Evolutionary conservation across 2,329 filamentous ascomycete genomes (phyloP), one percentile per base, ranked within the genome.

Genomic region (Apiospora malaysiana): DNA sequence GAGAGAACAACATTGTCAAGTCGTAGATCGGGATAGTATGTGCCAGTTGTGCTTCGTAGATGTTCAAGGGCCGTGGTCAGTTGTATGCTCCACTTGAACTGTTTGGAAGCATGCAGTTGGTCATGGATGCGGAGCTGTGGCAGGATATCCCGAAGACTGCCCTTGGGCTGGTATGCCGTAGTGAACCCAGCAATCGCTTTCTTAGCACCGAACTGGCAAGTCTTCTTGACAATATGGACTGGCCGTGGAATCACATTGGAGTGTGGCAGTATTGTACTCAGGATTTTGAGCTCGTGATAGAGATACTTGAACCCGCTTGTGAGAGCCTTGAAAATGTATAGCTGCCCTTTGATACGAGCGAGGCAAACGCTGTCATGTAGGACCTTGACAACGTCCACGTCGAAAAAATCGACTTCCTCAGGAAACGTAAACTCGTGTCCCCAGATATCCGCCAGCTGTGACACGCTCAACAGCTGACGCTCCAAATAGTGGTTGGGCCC

Each of bases 331-430:
- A 91, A 84, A 70, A 90, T 85, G 81, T 84, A 86, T 2, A 82
- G 77, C 66, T 80, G 75, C 8, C 78, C 81, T 25, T 79, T 73
- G 51, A 86, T 81, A 43, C 80, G 79, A 63, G 90, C 87, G 18
- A 90, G 80, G 70, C 86, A 89, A 63, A 90, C 86, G 72, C 88
- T 89, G 75, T 91, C 89, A 73, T 90, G 86, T 23, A 90, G 79
- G 77, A 90, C 86, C 25, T 82, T 81, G 71, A 87, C 75, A 66
- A 89, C 84, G 49, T 83, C 80, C n/a, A 91, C 77, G 23, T 84
- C 79, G 68, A 77, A 78, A 45, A 91, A 83, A 73, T 89, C 85
- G 70, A 90, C 76, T 0, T 81, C 76, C 18, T 81, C 80, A 0
- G 88, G 87, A 21, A 89, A 76, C 2, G 76, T 65, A 23, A 85